These are phyloP conservation scores for Rutidosis leptorrhynchoides DNA, from an alignment of 129 eudicot species.

Conservation along the genomic window DNA sequence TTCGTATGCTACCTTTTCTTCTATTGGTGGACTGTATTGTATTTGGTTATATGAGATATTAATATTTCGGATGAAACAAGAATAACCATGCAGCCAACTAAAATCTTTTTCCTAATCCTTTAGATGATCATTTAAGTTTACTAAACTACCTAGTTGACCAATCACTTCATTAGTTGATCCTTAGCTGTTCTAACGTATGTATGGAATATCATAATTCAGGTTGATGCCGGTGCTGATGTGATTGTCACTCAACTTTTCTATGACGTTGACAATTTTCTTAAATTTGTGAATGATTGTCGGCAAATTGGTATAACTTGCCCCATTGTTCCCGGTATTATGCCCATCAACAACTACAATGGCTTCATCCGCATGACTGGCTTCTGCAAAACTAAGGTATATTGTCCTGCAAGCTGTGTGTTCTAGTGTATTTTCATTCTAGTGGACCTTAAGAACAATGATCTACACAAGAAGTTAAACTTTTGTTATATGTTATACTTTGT, in stretches of 20 bases:
- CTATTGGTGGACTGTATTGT: constrained; percentile 10
- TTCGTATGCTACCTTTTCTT: neutral
- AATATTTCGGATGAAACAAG: neutral
- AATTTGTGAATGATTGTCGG: constrained; percentile 91
- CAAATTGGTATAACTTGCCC: constrained; percentile 93
- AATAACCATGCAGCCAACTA: constrained; percentile 4
- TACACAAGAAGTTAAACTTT: neutral
- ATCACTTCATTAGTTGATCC: neutral
- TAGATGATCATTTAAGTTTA: neutral
- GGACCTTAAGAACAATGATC: neutral
- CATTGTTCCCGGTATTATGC: constrained; percentile 99
- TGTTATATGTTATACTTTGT: constrained; percentile 1
- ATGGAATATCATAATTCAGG: constrained; percentile 41
- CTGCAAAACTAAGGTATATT: constrained; percentile 86
- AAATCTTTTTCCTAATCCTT: neutral
- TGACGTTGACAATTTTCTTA: constrained; percentile 85
- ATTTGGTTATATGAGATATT: neutral
- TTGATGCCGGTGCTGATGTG: constrained; percentile 98
- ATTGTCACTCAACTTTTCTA: constrained; percentile 95
- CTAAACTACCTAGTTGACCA: constrained; percentile 1
- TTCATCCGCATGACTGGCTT: constrained; percentile 97
- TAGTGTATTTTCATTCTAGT: neutral
- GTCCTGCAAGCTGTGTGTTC: constrained; percentile 6
- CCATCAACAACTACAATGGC: constrained; percentile 88
- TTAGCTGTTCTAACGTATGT: neutral